A percentile compares a stretch with the other conserved stretches of the same genome.
phyloP scores from a whole-genome alignment of 139 green algal species.

The Chlorella sp. region DNA sequence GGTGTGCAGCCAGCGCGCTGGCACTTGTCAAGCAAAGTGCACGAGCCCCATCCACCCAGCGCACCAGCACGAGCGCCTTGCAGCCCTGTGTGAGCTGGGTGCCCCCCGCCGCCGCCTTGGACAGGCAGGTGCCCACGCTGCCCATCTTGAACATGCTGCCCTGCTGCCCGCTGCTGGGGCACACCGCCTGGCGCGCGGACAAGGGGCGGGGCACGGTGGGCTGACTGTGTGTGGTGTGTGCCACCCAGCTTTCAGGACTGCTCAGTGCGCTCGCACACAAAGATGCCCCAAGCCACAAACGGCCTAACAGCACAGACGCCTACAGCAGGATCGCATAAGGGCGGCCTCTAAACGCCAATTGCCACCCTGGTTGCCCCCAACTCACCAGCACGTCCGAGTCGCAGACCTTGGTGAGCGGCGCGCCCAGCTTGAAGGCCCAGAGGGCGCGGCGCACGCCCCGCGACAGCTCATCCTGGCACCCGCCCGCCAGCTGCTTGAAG shows the following conservation, averaged over 20 bases:
- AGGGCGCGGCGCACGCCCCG: constrained; percentile 86
- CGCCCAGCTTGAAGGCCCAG: constrained; percentile 72
- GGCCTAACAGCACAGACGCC: neutral
- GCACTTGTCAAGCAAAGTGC: no score
- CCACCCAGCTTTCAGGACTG: no score
- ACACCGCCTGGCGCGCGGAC: neutral
- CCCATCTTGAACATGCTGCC: constrained; percentile 57
- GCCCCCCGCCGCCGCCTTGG: constrained; percentile 53
- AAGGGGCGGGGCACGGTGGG: neutral
- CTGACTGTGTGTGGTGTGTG: no score
- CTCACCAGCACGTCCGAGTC: constrained; percentile 75
- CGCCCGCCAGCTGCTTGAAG: constrained; percentile 34
- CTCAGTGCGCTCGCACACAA: no score
- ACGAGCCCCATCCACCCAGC: no score
- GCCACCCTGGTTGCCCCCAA: neutral
- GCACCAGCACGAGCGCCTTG: constrained; percentile 64
- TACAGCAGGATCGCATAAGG: neutral
- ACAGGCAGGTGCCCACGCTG: constrained; percentile 77
- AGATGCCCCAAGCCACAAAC: no score
- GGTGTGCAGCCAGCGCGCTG: no score
- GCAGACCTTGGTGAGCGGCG: constrained; percentile 71
- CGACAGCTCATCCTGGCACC: constrained; percentile 77
- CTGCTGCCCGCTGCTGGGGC: constrained; percentile 53
- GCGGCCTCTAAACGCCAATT: neutral
- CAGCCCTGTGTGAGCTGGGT: constrained; percentile 49